Percentiles rank a stretch among this genome's conserved stretches.
These are phyloP conservation scores for Yamagishiella unicocca DNA, from an alignment of 139 green algal genomes.

Conservation along the genomic window DNA sequence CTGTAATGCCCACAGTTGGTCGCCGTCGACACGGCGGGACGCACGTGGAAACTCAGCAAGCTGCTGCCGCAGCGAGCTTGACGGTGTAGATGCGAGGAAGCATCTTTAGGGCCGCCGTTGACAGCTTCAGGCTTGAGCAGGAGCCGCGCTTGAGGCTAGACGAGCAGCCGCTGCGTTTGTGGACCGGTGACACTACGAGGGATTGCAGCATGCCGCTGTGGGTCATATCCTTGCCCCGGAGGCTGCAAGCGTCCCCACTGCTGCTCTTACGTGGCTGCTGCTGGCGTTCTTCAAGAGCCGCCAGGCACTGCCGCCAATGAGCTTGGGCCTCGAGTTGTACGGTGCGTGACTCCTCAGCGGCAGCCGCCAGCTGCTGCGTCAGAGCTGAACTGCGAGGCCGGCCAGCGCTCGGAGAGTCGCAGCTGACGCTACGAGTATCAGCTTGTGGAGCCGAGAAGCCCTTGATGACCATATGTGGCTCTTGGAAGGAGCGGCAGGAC, in stretches of 20 bases:
- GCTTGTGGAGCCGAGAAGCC: neutral
- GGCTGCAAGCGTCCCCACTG: neutral
- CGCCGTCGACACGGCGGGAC: too few relatives aligned
- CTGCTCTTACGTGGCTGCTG: neutral
- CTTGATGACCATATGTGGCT: neutral
- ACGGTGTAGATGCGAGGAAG: constrained; percentile 1
- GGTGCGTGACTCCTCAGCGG: neutral
- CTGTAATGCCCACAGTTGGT: too few relatives aligned
- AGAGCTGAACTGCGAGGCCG: neutral
- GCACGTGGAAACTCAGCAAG: too few relatives aligned
- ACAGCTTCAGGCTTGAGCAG: neutral
- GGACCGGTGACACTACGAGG: neutral
- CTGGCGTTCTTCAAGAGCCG: neutral
- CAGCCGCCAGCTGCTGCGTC: neutral
- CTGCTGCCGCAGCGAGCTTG: too few relatives aligned
- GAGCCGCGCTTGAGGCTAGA: neutral
- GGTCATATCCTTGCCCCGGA: neutral
- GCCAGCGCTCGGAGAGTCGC: neutral
- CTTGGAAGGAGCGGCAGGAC: neutral
- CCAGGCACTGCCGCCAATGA: neutral
- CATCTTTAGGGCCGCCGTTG: neutral
- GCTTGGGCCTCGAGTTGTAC: constrained; percentile 2
- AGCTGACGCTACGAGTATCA: neutral
- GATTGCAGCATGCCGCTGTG: neutral
- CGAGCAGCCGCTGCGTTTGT: neutral